Percentiles rank a stretch among this genome's conserved stretches.
phyloP scores from a whole-genome alignment of 2,329 filamentous ascomycete species.

The Fusarium torulosum region DNA sequence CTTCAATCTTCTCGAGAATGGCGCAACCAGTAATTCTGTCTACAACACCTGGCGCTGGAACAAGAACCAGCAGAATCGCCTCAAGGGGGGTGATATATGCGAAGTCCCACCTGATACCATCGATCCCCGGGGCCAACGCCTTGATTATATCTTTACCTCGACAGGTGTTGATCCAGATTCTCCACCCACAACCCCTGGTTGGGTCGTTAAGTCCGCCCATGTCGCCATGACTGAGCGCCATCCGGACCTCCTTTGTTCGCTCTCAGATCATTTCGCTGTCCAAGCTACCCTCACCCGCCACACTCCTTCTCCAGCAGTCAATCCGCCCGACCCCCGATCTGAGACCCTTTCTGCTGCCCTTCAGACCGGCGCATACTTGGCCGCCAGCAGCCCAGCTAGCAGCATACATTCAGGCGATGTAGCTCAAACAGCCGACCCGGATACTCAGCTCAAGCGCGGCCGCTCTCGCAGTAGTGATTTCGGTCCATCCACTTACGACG shows the following conservation, averaged over 20 bases:
- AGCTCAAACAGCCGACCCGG: slow-evolving; percentile 43
- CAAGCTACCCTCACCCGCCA: slow-evolving; percentile 77
- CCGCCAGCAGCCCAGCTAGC: slow-evolving; percentile 42
- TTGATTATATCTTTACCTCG: slow-evolving; percentile 94
- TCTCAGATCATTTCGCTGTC: slow-evolving; percentile 96
- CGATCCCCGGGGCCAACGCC: slow-evolving; percentile 83
- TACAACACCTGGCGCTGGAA: slow-evolving; percentile 96
- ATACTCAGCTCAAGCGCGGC: slow-evolving; percentile 52
- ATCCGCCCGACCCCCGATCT: slow-evolving; percentile 28
- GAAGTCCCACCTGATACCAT: slow-evolving; percentile 71
- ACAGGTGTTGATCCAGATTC: slow-evolving; percentile 58
- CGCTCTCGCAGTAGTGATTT: slow-evolving; percentile 35
- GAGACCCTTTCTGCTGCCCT: slow-evolving; percentile 44
- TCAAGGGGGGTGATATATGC: slow-evolving; percentile 70
- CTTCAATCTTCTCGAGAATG: slow-evolving; percentile 83
- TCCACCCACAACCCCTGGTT: slow-evolving; percentile 57
- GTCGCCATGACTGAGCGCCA: slow-evolving; percentile 88
- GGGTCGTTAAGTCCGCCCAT: slow-evolving; percentile 77
- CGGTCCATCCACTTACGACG: slow-evolving; percentile 38
- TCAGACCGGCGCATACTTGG: slow-evolving; percentile 46
- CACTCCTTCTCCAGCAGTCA: slow-evolving; percentile 45
- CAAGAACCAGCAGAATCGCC: slow-evolving; percentile 74
- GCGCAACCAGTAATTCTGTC: slow-evolving; percentile 85
- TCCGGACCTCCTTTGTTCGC: slow-evolving; percentile 82
- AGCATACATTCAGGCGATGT: slow-evolving; percentile 42